Base-by-base conservation (phyloP, 2,329 filamentous ascomycete genomes). In the Pyrenophora graminea region DNA sequence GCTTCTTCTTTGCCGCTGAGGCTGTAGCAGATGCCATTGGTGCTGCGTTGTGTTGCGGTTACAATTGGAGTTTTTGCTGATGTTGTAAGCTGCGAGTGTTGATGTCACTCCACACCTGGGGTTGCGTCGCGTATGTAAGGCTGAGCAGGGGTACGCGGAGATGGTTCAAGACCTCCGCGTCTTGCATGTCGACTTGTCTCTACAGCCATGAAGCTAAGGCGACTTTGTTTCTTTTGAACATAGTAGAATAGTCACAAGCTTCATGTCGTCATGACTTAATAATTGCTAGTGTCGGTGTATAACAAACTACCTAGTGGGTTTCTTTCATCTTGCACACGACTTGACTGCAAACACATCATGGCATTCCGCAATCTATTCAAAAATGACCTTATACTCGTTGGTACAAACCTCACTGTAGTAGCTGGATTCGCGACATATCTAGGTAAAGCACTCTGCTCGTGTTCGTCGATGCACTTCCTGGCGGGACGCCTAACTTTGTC, bases 1-100 rank as follows among this genome's bases (percentile, higher is more conserved):
- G 80, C 75, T 85, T 88, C 77, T 91, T 96, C 50, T 85, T 79
- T 42, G 82, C 80, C 59, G 82, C 79, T 45, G 80, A 64, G 73
- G 84, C 83, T 41, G 48, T 45, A 9, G 82, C 80, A 58, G 82
- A 79, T 42, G 81, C 66, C 74, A 85, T 83, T 74, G 70, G 50
- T 45, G 42, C 50, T 41, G 45, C 30, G 44, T 53, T 51, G 55
- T 53, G 46, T 45, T 45, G 23, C 45, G 32, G 17, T 39, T 39
- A 5, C 8, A 39, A 39, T 45, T 23, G 10, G 9, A 23, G 27
- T 18, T 18, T 45, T 18, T 21, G 33, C 19, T 8, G 32, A 48
- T 51, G 23, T 49, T 31, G 38, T 34, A 51, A 56, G 53, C 44
- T 53, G 45, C 12, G 51, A 71, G 65, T 72, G 62, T 61, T 72